phyloP scores from a whole-genome alignment of 331 rosid species.

The Spiraea crenata region DNA sequence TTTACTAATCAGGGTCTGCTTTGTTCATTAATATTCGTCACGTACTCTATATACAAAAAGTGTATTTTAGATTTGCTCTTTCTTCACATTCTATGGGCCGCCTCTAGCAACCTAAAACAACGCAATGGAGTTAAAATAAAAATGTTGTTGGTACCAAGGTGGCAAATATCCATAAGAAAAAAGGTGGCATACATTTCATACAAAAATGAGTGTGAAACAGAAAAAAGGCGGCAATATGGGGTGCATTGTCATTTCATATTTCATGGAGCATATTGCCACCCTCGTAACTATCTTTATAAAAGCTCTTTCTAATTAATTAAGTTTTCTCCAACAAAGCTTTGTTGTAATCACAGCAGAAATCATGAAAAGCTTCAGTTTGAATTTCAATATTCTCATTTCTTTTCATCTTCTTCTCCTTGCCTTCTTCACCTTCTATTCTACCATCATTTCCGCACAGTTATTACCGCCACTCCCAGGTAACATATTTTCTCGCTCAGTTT shows the following conservation, averaged over 20 bases:
- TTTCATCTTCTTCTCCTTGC: conserved; percentile 26
- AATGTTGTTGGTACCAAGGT: neutral
- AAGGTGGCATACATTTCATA: neutral
- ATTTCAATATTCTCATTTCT: neutral
- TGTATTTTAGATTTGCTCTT: too few relatives aligned
- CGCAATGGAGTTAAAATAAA: neutral
- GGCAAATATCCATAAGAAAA: neutral
- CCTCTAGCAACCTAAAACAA: neutral
- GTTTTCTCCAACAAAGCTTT: neutral
- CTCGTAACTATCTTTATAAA: neutral
- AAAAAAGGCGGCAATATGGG: conserved; percentile 10
- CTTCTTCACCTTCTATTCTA: conserved; percentile 8
- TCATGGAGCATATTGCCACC: neutral
- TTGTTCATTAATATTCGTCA: too few relatives aligned
- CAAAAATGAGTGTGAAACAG: neutral
- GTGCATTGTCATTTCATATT: neutral
- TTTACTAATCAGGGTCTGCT: too few relatives aligned
- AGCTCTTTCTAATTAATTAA: neutral
- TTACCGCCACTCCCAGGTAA: conserved; percentile 24
- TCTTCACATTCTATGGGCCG: neutral
- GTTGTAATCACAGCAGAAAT: neutral
- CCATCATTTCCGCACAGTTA: conserved; percentile 7
- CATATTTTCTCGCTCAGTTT: too few relatives aligned
- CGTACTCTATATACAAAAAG: too few relatives aligned
- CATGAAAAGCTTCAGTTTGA: conserved; percentile 18